Conservation (phyloP, 805 yeast genomes). For the Ogataea pignaliae region DNA sequence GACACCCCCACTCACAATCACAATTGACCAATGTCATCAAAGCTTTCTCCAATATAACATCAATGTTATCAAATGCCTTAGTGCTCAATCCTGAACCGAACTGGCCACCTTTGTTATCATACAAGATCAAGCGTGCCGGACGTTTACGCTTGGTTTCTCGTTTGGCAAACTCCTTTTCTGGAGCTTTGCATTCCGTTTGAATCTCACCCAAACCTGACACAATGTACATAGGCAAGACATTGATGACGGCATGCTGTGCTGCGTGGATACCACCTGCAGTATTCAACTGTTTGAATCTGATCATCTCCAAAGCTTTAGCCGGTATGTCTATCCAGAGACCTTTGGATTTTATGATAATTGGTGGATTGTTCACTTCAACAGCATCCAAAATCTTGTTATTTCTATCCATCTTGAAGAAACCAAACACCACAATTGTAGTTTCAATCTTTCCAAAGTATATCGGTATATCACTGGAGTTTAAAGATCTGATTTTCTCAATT, state of each 20-base stretch:
- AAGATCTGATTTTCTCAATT: conserved; percentile 58
- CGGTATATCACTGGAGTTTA: conserved; percentile 49
- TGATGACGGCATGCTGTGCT: conserved; percentile 86
- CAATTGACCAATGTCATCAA: conserved; percentile 58
- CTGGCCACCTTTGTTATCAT: conserved; percentile 79
- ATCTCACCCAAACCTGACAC: conserved; percentile 75
- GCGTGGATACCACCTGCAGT: conserved; percentile 95
- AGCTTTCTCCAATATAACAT: conserved; percentile 59
- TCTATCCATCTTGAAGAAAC: conserved; percentile 83
- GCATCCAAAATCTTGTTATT: conserved; percentile 82
- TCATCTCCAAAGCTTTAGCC: conserved; percentile 48
- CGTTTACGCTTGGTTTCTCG: conserved; percentile 67
- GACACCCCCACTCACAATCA: conserved; percentile 66
- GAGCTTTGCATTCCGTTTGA: conserved; percentile 93
- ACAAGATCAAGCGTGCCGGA: conserved; percentile 83
- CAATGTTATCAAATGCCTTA: conserved; percentile 76
- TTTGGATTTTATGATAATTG: conserved; percentile 59
- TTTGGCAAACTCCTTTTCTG: conserved; percentile 88
- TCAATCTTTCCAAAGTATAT: conserved; percentile 72
- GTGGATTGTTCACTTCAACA: conserved; percentile 88
- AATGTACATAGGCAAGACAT: conserved; percentile 68
- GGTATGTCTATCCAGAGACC: conserved; percentile 96
- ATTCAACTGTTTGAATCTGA: conserved; percentile 54
- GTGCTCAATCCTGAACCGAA: conserved; percentile 76
- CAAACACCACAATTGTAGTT: conserved; percentile 78